Percentiles rank a stretch among this genome's conserved stretches.
Conservation (phyloP, 2,329 filamentous ascomycete genomes). For the Colletotrichum australisinense region DNA sequence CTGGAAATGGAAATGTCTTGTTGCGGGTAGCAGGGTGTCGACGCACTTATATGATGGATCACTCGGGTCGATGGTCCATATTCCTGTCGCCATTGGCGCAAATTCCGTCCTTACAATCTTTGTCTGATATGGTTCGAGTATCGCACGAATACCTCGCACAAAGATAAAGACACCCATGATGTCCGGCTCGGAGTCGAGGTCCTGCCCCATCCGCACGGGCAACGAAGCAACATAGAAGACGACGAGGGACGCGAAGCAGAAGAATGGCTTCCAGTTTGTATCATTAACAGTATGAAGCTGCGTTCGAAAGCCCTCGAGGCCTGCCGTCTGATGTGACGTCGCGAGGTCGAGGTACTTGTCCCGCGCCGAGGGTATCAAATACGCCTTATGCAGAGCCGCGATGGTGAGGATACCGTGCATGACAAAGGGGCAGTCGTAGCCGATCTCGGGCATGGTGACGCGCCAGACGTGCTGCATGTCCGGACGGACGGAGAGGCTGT, state of each 20-base stretch:
- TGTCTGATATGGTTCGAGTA: constrained; percentile 8
- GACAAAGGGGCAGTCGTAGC: constrained; percentile 42
- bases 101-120: background rate
- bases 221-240: constrained; percentile 41
- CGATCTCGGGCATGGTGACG: constrained; percentile 40
- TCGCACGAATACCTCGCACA: constrained; percentile 11
- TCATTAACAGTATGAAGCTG: constrained; percentile 36
- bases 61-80: constrained; percentile 2
- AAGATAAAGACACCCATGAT: constrained; percentile 24
- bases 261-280: constrained; percentile 45
- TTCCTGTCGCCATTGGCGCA: background rate
- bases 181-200: background rate
- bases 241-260: constrained; percentile 54
- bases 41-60: constrained; percentile 5
- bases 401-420: constrained; percentile 45
- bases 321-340: constrained; percentile 44
- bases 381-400: constrained; percentile 45
- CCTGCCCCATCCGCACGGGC: background rate
- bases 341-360: constrained; percentile 42
- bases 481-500: constrained; percentile 38
- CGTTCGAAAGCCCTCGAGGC: constrained; percentile 43
- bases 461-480: constrained; percentile 44
- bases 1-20: background rate
- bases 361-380: constrained; percentile 40
- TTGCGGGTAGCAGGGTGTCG: background rate